Percentiles rank a stretch among this genome's conserved stretches.
These are phyloP conservation scores for Penicillium sp. DNA, from an alignment of 2,329 filamentous ascomycete genomes.

Conservation along the genomic window DNA sequence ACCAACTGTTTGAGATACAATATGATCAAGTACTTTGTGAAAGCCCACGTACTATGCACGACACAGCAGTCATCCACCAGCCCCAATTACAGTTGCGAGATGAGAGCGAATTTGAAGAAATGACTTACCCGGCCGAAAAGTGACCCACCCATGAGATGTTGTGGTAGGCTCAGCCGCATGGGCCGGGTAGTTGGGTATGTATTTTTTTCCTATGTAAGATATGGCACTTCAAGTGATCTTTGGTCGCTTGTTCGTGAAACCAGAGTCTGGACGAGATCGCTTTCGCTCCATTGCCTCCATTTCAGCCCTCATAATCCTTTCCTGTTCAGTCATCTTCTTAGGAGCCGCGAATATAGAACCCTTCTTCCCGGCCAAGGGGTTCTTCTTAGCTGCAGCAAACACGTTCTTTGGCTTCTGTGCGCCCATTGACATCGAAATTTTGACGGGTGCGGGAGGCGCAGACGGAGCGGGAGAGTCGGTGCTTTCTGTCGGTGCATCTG, in stretches of 20 bases:
- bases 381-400: slow-evolving; percentile 67
- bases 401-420: slow-evolving; percentile 60
- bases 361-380: slow-evolving; percentile 68
- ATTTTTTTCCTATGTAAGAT: neutral
- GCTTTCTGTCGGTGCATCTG: slow-evolving; percentile 14
- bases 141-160: neutral
- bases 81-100: neutral
- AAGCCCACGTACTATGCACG: too few relatives aligned
- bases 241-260: slow-evolving; percentile 36
- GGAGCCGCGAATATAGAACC: slow-evolving; percentile 56
- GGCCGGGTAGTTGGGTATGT: neutral
- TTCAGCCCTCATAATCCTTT: slow-evolving; percentile 85
- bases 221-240: slow-evolving; percentile 29
- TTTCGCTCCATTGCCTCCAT: slow-evolving; percentile 63
- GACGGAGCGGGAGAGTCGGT: slow-evolving; percentile 17
- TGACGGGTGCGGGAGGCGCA: slow-evolving; percentile 23
- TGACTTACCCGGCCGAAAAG: neutral
- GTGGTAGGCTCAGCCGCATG: neutral
- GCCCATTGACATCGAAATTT: slow-evolving; percentile 64
- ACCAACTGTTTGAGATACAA: too few relatives aligned
- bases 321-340: slow-evolving; percentile 84
- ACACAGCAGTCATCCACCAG: too few relatives aligned
- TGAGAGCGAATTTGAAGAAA: neutral
- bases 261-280: slow-evolving; percentile 43
- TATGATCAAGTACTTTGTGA: too few relatives aligned